These are phyloP conservation scores for Colletotrichum orbiculare DNA, from an alignment of 2,329 filamentous ascomycete species.

Conservation along the genomic window DNA sequence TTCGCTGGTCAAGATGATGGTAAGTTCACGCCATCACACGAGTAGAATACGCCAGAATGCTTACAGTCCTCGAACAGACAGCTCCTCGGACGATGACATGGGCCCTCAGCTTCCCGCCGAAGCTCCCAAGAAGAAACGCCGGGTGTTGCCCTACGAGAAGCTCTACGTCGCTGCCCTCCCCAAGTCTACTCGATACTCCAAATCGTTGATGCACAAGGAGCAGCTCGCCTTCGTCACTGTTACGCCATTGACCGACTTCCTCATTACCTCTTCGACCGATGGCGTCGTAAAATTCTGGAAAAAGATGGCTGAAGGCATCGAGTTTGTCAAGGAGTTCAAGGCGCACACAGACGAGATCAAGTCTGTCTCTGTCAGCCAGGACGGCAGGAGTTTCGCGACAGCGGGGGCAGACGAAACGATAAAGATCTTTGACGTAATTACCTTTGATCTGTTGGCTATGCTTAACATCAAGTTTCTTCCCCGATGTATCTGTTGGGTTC, in stretches of 20 bases:
- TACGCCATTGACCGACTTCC: constrained; percentile 91
- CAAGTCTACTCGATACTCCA: constrained; percentile 84
- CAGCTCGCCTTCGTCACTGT: constrained; percentile 89
- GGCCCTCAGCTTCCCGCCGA: constrained; percentile 89
- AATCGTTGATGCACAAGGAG: constrained; percentile 98
- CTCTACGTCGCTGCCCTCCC: constrained; percentile 93
- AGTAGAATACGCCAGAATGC: constrained; percentile 1
- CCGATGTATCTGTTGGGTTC: constrained; percentile 90
- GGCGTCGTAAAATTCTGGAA: constrained; percentile 99
- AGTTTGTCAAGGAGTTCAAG: constrained; percentile 98
- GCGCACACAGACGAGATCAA: constrained; percentile 88
- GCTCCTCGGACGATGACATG: constrained; percentile 91
- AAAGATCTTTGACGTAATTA: constrained; percentile 85
- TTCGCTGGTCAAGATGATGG: constrained; percentile 61
- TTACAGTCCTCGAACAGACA: constrained; percentile 53
- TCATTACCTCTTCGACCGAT: constrained; percentile 93
- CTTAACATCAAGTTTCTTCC: constrained; percentile 81
- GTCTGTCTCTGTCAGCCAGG: constrained; percentile 85
- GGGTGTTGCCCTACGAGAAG: constrained; percentile 92
- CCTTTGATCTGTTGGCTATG: constrained; percentile 88
- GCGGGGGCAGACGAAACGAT: constrained; percentile 81
- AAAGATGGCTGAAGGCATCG: constrained; percentile 88
- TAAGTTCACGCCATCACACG: constrained; percentile 39
- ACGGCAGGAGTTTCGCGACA: constrained; percentile 94
- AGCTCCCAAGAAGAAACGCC: constrained; percentile 84